Base-by-base conservation (phyloP, 2,329 filamentous ascomycete species). In the Elsinoe arachidis region DNA sequence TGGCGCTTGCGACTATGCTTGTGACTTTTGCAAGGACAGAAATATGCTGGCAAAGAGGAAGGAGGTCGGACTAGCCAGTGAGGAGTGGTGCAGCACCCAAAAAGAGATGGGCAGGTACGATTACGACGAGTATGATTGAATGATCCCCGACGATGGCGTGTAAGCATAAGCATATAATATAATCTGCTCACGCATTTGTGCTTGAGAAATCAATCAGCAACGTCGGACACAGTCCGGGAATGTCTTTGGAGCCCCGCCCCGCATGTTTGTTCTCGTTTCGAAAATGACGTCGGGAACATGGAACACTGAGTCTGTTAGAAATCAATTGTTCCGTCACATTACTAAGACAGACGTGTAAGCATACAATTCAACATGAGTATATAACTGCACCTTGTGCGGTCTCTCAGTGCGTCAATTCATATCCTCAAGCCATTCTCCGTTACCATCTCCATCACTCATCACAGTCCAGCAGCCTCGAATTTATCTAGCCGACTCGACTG, bases 81-180 rank as follows among this genome's bases (percentile, higher is more conserved):
- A 78, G 63, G 76, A 78, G 65, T 77, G 74, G 74, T 74, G 72
- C 60, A 70, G 70, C 49, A 78, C 75, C 56, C 76, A 78, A 62
- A 69, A 71, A 59, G 69, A 76, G 54, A 65, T 69, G 57, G 75
- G 75, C 7, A 66, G 68, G 19, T 76, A 75, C 65, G 68, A 68
- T 26, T 62, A 63, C 58, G 62, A 68, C 55, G 64, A 68, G 55
- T 65, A 68, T 56, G 66, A 68, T 49, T 68, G 63, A 66, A 30
- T 11, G 49, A 17, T 34, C 2, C 15, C 1, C 2, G 15, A 11
- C 7, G 12, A 7, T 7, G 4, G 9, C 3, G 39, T 43, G 3
- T 15, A 43, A 43, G 19, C 39, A 43, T 15, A 15, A 43, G 10
- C 15, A 9, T 11, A 4, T 43, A 9, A 9, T 5, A 30, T 30